Evolutionary conservation across 2,329 filamentous ascomycete species (phyloP), one percentile per base, ranked within the genome.

Genomic region (Nigrospora sphaerica): DNA sequence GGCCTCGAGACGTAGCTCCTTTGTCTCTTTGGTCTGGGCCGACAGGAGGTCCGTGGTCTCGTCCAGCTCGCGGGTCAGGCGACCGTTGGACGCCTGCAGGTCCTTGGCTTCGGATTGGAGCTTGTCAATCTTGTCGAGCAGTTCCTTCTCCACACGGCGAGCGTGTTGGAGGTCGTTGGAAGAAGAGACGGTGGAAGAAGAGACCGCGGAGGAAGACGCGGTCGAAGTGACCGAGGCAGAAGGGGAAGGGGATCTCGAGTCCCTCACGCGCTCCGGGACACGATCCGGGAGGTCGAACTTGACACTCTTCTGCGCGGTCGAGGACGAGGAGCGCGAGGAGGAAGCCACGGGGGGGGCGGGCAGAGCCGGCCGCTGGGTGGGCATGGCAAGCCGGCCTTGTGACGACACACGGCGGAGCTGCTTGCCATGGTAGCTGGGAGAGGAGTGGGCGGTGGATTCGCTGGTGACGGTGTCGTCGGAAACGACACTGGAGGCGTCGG

Each of bases 401-500:
- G 53, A 32, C 12, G 52, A 52, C 10, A 57, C 58, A 34, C 55
- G 58, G 23, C 61, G 59, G 11, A 60, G 53, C 48, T 62, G 61
- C 45, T 59, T 61, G 17, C 56, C 46, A 28, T 59, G 57, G 31
- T 53, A 50, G 3, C 54, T 53, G 3, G 44, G 23, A 33, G 44
- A 43, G 37, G 43, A 34, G 16, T 33, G 19, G 12, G 52, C 54
- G 40, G 53, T 55, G 9, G 51, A 45, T 12, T 48, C 46, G 32
- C 56, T 57, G 33, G 47, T 52, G 32, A 54, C 46, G 3, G 50
- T 46, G 42, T 44, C 47, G 45, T 60, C 61, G 9, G 65, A 67
- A 47, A 57, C 54, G 34, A 68, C 62, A 19, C 63, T 67, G 7
- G 66, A 68, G 32, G 65, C 65, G 42, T 67, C 57, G 4, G 66